These are phyloP conservation scores for Phaseolus coccineus DNA, from an alignment of 331 rosid species.

Conservation along the genomic window DNA sequence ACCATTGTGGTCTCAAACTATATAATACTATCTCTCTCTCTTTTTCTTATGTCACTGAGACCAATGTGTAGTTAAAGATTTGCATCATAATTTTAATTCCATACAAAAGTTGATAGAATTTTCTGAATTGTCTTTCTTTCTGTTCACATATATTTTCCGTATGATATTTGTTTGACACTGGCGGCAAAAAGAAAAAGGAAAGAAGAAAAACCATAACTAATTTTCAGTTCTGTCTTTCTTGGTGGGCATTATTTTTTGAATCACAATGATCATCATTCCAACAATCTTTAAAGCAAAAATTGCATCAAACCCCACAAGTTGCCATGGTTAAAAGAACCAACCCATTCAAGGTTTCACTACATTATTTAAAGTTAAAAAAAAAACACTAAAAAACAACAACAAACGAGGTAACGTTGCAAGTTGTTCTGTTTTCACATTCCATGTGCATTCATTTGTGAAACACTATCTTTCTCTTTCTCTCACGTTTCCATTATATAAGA, in stretches of 20 bases:
- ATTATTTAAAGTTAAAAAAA: not conserved
- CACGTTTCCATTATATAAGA: constrained; percentile 58
- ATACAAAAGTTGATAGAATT: too few species aligned
- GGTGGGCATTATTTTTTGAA: constrained; percentile 47
- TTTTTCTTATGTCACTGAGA: not conserved
- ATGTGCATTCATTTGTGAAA: constrained; percentile 42
- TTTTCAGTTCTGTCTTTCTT: constrained; percentile 14
- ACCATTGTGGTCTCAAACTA: too few species aligned
- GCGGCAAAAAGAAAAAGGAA: not conserved
- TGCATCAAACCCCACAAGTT: constrained; percentile 52
- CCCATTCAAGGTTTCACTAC: constrained; percentile 25
- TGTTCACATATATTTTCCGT: not conserved
- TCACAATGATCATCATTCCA: constrained; percentile 47
- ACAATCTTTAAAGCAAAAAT: constrained; percentile 37
- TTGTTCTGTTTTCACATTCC: constrained; percentile 48
- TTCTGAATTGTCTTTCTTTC: too few species aligned
- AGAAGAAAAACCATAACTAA: not conserved
- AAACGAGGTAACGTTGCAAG: not conserved
- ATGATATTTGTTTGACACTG: not conserved
- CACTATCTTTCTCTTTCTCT: constrained; percentile 22
- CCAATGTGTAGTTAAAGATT: not conserved
- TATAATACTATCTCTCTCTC: too few species aligned
- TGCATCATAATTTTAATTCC: not conserved
- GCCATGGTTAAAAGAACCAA: constrained; percentile 32
- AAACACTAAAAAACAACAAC: not conserved